Conservation (phyloP, 768 basidiomycete species). For the Dioszegia hungarica region DNA sequence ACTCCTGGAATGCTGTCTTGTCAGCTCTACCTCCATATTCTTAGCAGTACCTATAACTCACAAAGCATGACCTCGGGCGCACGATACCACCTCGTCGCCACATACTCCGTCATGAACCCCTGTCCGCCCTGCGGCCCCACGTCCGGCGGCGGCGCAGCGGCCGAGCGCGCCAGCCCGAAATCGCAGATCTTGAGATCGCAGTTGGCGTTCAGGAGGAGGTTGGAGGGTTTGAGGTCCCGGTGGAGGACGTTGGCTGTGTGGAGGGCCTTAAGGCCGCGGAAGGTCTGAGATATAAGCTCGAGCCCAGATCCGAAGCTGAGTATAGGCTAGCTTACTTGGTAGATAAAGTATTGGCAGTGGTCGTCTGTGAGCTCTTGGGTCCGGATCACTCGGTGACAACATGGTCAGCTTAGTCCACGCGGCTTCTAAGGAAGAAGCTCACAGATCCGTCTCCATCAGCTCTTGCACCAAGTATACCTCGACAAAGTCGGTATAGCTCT, state of each 20-base stretch:
- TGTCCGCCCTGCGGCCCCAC: constrained; percentile 14
- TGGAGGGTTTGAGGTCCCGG: constrained; percentile 93
- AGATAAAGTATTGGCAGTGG: constrained; percentile 95
- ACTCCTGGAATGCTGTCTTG: constrained; percentile 50
- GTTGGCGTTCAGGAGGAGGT: constrained; percentile 89
- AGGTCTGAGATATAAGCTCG: constrained; percentile 55
- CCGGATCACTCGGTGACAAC: constrained; percentile 78
- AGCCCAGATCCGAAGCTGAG: background rate
- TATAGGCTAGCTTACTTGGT: constrained; percentile 57
- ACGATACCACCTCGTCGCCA: constrained; percentile 78
- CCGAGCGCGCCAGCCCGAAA: constrained; percentile 60
- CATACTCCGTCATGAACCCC: constrained; percentile 70
- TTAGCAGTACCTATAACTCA: constrained; percentile 36
- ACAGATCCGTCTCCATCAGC: constrained; percentile 83
- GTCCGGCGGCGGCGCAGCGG: constrained; percentile 26
- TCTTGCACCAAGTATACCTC: constrained; percentile 63
- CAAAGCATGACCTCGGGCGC: constrained; percentile 55
- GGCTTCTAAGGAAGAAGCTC: background rate
- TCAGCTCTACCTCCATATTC: constrained; percentile 2
- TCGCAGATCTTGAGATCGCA: constrained; percentile 73
- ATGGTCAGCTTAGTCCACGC: constrained; percentile 1
- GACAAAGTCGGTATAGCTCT: constrained; percentile 68
- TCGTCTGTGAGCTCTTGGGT: constrained; percentile 92
- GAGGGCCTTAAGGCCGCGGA: constrained; percentile 87
- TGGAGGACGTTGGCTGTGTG: constrained; percentile 87